Evolutionary conservation across 208 protist genomes (phyloP), one percentile per base, ranked within the genome.

Genomic region (Balamuthia mandrillaris): DNA sequence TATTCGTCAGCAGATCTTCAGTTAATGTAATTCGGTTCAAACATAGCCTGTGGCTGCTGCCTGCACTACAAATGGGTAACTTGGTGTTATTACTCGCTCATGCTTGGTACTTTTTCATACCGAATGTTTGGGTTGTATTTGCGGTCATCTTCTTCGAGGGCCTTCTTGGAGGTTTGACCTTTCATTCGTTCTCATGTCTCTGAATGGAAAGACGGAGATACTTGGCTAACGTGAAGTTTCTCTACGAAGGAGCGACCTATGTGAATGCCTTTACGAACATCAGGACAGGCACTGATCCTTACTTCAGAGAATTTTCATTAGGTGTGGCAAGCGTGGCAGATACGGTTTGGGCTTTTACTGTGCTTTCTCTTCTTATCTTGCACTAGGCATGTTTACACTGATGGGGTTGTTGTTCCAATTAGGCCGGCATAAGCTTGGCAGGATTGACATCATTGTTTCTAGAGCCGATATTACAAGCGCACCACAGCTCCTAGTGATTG

Each of bases 111-210:
- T 33, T 39, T 31, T 54, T 87, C 45, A 5, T 87, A 27, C 68
- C 54, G 31, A 35, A 5, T 10, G 45, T 87, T n/a, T 81, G 31
- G 24, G 35, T 89, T n/a, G 39, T 82, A 21, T 86, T 86, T 52
- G 6, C 61, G 24, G 21, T 86, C 21, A 89, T 89, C 56, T 61
- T 89, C 29, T 86, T 35, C 33, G 86, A 87, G 44, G 81, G 86
- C n/a, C 65, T 88, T 7, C 65, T 88, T 2, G 86, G 86, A 27
- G 86, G n/a, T n/a, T n/a, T n/a, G n/a, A n/a, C n/a, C n/a, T n/a
- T n/a, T n/a, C n/a, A n/a, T n/a, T n/a, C n/a, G n/a, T n/a, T n/a
- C n/a, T n/a, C n/a, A n/a, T n/a, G n/a, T n/a, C n/a, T n/a, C n/a
- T n/a, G n/a, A n/a, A n/a, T n/a, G n/a, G n/a, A n/a, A n/a, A n/a